Base-by-base conservation (phyloP, 148 eudicot species). In the Gaultheria prostrata region DNA sequence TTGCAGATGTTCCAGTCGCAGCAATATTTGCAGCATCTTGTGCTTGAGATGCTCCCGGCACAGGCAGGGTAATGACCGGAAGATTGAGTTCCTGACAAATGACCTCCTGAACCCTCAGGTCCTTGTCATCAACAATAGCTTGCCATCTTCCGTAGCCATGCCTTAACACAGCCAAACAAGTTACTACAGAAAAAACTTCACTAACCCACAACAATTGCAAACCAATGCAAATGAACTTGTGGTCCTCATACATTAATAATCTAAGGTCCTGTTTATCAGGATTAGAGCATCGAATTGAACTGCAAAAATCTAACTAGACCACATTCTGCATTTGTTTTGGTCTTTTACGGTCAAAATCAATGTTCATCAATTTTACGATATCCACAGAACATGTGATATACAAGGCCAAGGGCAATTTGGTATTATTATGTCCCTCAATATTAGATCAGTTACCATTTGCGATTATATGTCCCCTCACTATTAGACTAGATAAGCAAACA, bases 111-210 rank as follows among this genome's bases (percentile, higher is more conserved):
- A 97, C 83, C 84, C 80, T 87, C 83, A 92, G 85, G n/a, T 90
- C 95, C 89, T 91, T 97, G 90, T 97, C 99, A 70, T 97, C 99
- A 80, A 97, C 93, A 85, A 97, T 94, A 79, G 98, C 95, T 91
- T 97, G 98, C 98, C 98, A 97, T 91, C 93, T 92, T 88, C 97
- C 99, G 85, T 94, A 97, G 71, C 99, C 99, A 87, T 97, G 99
- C 88, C 99, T 97, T 82, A 46, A 91, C 6, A 59, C 70, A 82
- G 85, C 35, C 3, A 81, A 74, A 65, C 14, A 69, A 76, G 11
- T 76, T 67, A 82, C 21, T 21, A 67, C 43, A 15, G 35, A 80
- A 71, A 82, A 67, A 67, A 13, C 18, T 67, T 30, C 15, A 28
- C 11, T 6, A 28, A 67, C 72, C 72, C 39, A 67, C 35, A 67